Base-by-base conservation (phyloP, 768 basidiomycete genomes). In the Rhodocollybia butyracea region DNA sequence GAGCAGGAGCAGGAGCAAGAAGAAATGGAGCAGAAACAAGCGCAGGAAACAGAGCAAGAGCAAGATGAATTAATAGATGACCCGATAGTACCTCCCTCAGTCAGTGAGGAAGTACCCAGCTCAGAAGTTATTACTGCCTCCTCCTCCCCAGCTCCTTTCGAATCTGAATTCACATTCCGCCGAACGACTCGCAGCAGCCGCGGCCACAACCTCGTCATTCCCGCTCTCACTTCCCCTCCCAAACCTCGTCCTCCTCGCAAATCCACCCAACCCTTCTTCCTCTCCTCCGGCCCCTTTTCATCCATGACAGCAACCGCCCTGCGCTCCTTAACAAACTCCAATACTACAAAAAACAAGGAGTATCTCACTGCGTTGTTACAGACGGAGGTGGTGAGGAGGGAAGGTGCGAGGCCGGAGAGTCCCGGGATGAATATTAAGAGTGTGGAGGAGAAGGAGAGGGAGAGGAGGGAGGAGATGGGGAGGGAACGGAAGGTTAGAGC, bases 381-480 rank as follows among this genome's bases (percentile, higher is more conserved):
- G 66, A 89, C 80, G 32, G 82, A 89, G 66, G 78, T 92, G 19
- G 72, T 93, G 29, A 76, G 83, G 46, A 88, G 79, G 67, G 79
- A 84, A 40, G 90, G 91, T 27, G 66, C 70, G 32, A 74, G 91
- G 52, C 91, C 91, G 10, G 88, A 86, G 59, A 93, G 90, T 63
- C 91, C 91, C 5, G 78, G 74, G n/a, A 82, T 88, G 48, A 89
- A 88, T 67, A 77, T 87, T 43, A 79, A 80, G 61, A 89, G 88
- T 2, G 76, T 83, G 46, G 65, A 78, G 10, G 87, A 92, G 71
- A 80, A 83, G 60, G 77, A 85, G 63, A 76, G 80, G 56, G 88
- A 83, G 60, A 76, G 85, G 63, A 76, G 80, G 56, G 88, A 91
- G 31, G 85, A 86, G 63, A 81, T 76, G 64, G 76, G 71, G 5